Evolutionary conservation across 2,329 filamentous ascomycete genomes (phyloP), one percentile per base, ranked within the genome.

Genomic region (Ophioceras dolichostomum): DNA sequence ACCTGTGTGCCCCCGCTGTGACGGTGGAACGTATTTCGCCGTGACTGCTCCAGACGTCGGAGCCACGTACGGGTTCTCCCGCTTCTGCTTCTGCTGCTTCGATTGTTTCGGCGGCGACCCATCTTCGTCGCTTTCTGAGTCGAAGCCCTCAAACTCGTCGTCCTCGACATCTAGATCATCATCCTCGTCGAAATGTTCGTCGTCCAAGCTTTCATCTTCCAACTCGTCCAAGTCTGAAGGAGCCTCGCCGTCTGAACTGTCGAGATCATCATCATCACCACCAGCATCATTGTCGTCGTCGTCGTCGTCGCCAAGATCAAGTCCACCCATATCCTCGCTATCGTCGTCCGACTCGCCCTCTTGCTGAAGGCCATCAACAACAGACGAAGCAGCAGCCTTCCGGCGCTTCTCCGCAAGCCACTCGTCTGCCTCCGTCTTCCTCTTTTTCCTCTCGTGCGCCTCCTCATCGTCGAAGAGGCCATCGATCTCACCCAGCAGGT

Each of bases 21-120:
- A 94, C 3, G 89, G 91, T 1, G 91, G 89, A 3, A 95, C 70
- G 49, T 98, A 98, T 70, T 93, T 94, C 5, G 67, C 64, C 14
- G 64, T 53, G 29, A 14, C 32, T 1, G 62, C 55, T 13, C 61
- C 62, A 2, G 59, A 57, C 2, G 62, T 55, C 4, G 89, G 89
- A 3, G 89, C 82, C 36, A 89, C 67, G 47, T 94, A 96, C 4
- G 89, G 89, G 47, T 96, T 95, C 56, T 96, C 89, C 42, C 45
- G 21, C 56, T 53, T 36, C 59, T 32, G 41, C 36, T 46, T 42
- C 10, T 39, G 17, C 3, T n/a, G 26, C 6, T 10, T 19, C 17
- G 22, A 32, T 1, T 19, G 39, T 52, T 24, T 47, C 43, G 41
- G 54, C 50, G 13, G 54, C 49, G 19, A 59, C 58, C 4, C 50